phyloP scores from a whole-genome alignment of 2,329 filamentous ascomycete genomes.

The Alternaria brassicicola region DNA sequence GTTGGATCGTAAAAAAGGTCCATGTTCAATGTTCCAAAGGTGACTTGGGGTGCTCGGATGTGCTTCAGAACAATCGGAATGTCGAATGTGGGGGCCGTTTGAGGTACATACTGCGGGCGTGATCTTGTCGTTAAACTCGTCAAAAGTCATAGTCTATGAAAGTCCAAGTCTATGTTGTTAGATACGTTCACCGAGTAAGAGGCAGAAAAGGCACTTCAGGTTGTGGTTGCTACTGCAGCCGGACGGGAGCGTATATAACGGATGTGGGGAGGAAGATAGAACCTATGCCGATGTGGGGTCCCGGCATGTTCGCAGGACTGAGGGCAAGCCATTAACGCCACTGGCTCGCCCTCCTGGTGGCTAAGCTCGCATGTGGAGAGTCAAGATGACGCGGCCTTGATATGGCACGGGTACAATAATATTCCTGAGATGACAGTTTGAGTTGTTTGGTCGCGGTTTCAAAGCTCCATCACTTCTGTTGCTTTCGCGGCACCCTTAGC shows the following conservation, averaged over 20 bases:
- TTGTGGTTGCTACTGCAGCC: neutral
- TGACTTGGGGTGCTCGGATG: neutral
- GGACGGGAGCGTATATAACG: slow-evolving; percentile 14
- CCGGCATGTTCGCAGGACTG: slow-evolving; percentile 17
- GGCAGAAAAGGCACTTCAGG: neutral
- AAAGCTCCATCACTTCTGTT: slow-evolving; percentile 29
- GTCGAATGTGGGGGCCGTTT: slow-evolving; percentile 25
- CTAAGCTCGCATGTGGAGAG: neutral
- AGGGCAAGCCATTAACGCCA: neutral
- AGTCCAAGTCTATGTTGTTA: neutral
- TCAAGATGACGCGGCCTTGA: neutral
- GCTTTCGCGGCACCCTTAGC: slow-evolving; percentile 4
- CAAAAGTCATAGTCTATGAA: slow-evolving; percentile 34
- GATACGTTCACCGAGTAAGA: neutral
- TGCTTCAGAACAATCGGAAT: neutral
- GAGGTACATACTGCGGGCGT: slow-evolving; percentile 36
- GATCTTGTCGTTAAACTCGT: slow-evolving; percentile 40
- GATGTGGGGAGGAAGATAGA: slow-evolving; percentile 28
- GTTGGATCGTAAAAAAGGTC: neutral
- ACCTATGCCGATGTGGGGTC: slow-evolving; percentile 35
- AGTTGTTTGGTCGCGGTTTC: neutral
- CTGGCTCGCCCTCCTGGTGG: neutral
- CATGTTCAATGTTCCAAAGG: neutral
- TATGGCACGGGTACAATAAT: neutral
- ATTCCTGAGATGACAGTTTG: neutral